Conservation (phyloP, 768 basidiomycete genomes). For the Mycena amicta region DNA sequence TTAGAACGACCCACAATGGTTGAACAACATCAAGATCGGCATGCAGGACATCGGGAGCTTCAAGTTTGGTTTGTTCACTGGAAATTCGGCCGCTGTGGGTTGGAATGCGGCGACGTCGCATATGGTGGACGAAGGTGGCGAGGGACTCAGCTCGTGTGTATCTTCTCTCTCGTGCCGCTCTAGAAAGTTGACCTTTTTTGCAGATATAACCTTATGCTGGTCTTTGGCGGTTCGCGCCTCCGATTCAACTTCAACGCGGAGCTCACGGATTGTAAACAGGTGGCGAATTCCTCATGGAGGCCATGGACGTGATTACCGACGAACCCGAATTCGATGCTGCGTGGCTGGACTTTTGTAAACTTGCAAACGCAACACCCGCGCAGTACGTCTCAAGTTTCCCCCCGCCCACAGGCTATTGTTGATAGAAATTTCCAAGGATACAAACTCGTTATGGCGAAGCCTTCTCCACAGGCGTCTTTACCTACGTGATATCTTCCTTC, state of each 20-base stretch:
- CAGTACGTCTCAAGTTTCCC: conserved; percentile 29
- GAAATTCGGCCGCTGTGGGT: conserved; percentile 38
- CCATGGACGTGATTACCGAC: conserved; percentile 41
- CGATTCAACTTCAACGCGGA: background rate
- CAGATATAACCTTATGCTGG: conserved; percentile 9
- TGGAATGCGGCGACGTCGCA: conserved; percentile 43
- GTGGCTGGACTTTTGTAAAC: conserved; percentile 41
- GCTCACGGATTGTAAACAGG: conserved; percentile 18
- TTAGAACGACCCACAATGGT: conserved; percentile 39
- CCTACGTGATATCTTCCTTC: conserved; percentile 23
- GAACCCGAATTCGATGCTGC: conserved; percentile 42
- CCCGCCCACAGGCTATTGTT: background rate
- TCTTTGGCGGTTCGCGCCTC: background rate
- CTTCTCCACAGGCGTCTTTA: conserved; percentile 37
- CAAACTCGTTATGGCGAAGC: conserved; percentile 39
- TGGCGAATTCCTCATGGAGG: conserved; percentile 43
- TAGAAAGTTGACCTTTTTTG: too few species aligned
- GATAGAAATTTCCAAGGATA: conserved; percentile 25
- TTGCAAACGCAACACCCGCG: conserved; percentile 37
- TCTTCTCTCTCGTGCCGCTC: background rate
- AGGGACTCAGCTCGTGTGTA: conserved; percentile 35
- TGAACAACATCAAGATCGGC: conserved; percentile 36
- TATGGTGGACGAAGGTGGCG: conserved; percentile 39
- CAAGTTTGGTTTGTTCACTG: conserved; percentile 40
- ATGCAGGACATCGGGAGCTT: conserved; percentile 42